A percentile compares a stretch with the other conserved stretches of the same genome.
Conservation (phyloP, 2,329 filamentous ascomycete species). For the Mycosphaerella sp. region DNA sequence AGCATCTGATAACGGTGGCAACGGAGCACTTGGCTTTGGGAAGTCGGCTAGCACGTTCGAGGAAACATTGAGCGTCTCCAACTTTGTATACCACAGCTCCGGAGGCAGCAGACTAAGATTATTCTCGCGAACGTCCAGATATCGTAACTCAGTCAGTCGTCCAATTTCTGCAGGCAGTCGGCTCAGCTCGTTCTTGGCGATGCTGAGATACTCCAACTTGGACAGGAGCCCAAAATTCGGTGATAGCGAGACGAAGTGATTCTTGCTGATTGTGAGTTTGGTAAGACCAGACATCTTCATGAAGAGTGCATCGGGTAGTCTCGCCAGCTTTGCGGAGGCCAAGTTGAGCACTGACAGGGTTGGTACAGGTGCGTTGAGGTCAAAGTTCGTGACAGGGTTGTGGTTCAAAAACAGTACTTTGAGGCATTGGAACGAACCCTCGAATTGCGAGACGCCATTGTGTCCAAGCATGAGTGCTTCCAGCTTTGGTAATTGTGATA, state of each 20-base stretch:
- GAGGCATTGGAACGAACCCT: slow-evolving; percentile 78
- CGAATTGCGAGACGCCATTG: slow-evolving; percentile 85
- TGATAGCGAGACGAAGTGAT: slow-evolving; percentile 89
- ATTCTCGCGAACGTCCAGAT: slow-evolving; percentile 86
- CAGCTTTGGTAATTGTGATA: slow-evolving; percentile 75
- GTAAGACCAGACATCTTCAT: slow-evolving; percentile 81
- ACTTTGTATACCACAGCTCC: slow-evolving; percentile 91
- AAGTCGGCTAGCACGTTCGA: slow-evolving; percentile 90
- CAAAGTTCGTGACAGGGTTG: slow-evolving; percentile 91
- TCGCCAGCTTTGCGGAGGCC: slow-evolving; percentile 83
- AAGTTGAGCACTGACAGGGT: slow-evolving; percentile 82
- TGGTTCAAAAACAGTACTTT: slow-evolving; percentile 84
- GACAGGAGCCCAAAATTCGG: slow-evolving; percentile 75
- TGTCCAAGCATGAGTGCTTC: slow-evolving; percentile 88
- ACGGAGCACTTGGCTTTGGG: slow-evolving; percentile 70
- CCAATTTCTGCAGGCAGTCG: slow-evolving; percentile 83
- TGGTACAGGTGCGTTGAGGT: slow-evolving; percentile 68
- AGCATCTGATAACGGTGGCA: slow-evolving; percentile 39
- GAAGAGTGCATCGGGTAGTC: slow-evolving; percentile 80
- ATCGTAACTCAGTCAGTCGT: slow-evolving; percentile 73
- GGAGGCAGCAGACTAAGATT: slow-evolving; percentile 82
- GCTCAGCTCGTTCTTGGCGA: slow-evolving; percentile 83
- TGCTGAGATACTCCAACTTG: slow-evolving; percentile 84
- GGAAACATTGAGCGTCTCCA: slow-evolving; percentile 90
- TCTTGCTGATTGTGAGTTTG: slow-evolving; percentile 84